Evolutionary conservation across 2,329 filamentous ascomycete species (phyloP), one percentile per base, ranked within the genome.

Genomic region (Claviceps digitariae): DNA sequence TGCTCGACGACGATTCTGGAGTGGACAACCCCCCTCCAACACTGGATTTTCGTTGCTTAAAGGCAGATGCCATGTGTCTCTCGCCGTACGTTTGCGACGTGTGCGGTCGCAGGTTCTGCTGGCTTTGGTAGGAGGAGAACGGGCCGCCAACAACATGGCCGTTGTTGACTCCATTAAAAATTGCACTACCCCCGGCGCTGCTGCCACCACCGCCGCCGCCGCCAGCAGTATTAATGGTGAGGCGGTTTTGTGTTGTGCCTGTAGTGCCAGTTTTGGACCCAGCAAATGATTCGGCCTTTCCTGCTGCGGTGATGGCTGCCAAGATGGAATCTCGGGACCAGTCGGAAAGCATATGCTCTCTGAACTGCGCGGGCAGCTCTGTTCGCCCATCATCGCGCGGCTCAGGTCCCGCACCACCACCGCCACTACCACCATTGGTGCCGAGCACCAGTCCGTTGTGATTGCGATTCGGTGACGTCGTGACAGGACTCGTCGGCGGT

Each of bases 261-360:
- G 73, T 75, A 12, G 80, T 86, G 44, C 79, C 84, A 1, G 79
- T 76, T 57, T 80, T 82, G 2, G 89, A 94, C 23, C 88, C 89
- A 52, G 75, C 86, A 52, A 94, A 71, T 4, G 89, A 95, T 13
- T 80, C 79, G 0, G 86, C 81, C 60, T 84, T 87, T 60, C 83
- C 83, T 50, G 75, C 79, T 53, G 86, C 81, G 55, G 86, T 81
- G 49, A 87, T 76, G 40, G 79, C 75, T 12, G 83, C 78, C 51
- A 93, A 72, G 34, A 86, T 86, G 15, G 74, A 70, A 23, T 95
- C 90, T 62, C 83, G 83, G 41, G 82, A 85, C 91, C 91, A 96
- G 48, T 87, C 80, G 21, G 79, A 74, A 54, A 89, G 71, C 78
- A 96, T 87, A 59, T 87, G 79, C 57, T 93, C 87, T 58, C 78